Conservation (phyloP, 805 yeast species). For the Lipomyces lipofer region DNA sequence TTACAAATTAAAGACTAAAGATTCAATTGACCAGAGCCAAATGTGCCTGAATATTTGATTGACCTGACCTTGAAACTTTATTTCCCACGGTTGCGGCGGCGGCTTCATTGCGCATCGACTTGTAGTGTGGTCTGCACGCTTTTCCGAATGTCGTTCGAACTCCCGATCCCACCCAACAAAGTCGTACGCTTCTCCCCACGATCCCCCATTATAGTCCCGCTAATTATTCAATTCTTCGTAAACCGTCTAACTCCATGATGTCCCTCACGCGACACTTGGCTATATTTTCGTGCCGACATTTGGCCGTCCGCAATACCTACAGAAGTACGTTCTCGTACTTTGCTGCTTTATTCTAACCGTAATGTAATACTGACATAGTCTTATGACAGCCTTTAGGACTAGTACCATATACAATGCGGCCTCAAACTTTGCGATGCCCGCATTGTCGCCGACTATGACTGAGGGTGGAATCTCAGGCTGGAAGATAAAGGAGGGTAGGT, state of each 20-base stretch:
- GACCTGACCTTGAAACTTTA: too few species aligned
- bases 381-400: slow-evolving; percentile 3
- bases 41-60: too few species aligned
- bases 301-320: not conserved
- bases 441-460: slow-evolving; percentile 99
- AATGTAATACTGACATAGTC: not conserved
- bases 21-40: too few species aligned
- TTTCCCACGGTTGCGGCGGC: too few species aligned
- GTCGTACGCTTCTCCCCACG: too few species aligned
- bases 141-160: too few species aligned
- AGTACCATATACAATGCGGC: slow-evolving; percentile 29
- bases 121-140: too few species aligned
- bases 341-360: not conserved
- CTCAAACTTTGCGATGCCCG: slow-evolving; percentile 79
- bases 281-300: slow-evolving; percentile 5
- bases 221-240: too few species aligned
- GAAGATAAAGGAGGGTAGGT: slow-evolving; percentile 72
- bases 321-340: slow-evolving; percentile 1
- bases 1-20: too few species aligned
- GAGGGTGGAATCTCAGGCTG: slow-evolving; percentile 90
- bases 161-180: too few species aligned
- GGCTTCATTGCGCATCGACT: too few species aligned
- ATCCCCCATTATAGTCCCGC: too few species aligned
- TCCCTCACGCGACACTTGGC: slow-evolving; percentile 8
- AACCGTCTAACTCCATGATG: slow-evolving; percentile 3